Evolutionary conservation across 1,139 yeast species (phyloP).

Genomic region (Yamadazyma spencermartinsiae): DNA sequence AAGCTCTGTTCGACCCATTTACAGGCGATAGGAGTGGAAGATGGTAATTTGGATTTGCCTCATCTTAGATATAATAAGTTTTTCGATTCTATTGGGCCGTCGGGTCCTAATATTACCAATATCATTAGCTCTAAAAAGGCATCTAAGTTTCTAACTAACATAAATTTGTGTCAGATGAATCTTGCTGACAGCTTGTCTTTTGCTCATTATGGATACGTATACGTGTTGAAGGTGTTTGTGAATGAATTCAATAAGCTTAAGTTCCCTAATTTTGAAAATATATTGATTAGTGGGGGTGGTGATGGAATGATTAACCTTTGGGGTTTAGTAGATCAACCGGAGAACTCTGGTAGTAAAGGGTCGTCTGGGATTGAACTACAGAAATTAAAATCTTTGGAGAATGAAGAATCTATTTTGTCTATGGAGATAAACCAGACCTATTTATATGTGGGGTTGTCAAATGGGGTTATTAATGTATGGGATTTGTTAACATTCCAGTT

Average conservation of each 20-base stretch:
- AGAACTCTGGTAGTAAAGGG: no score
- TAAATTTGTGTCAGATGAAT: slow-evolving; percentile 63
- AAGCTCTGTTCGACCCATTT: slow-evolving; percentile 10
- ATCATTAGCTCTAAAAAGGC: slow-evolving; percentile 13
- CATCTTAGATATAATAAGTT: slow-evolving; percentile 80
- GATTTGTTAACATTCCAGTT: slow-evolving; percentile 79
- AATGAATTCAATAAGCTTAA: slow-evolving; percentile 23
- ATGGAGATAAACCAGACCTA: slow-evolving; percentile 63
- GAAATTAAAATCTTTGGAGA: slow-evolving; percentile 50
- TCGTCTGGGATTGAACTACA: slow-evolving; percentile 11
- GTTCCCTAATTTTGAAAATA: slow-evolving; percentile 19
- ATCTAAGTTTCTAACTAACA: slow-evolving; percentile 9
- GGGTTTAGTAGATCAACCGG: slow-evolving; percentile 33
- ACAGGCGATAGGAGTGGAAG: not conserved
- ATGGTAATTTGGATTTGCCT: slow-evolving; percentile 50
- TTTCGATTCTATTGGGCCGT: slow-evolving; percentile 89
- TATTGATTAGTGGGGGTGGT: slow-evolving; percentile 70
- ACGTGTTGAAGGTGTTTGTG: slow-evolving; percentile 54
- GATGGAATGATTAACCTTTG: slow-evolving; percentile 85
- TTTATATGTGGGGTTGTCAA: slow-evolving; percentile 75
- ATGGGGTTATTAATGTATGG: slow-evolving; percentile 77
- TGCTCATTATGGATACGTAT: slow-evolving; percentile 91
- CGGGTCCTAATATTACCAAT: slow-evolving; percentile 48
- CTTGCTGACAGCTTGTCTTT: slow-evolving; percentile 65
- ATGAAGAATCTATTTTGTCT: slow-evolving; percentile 70